Base-by-base conservation (phyloP, 2,329 filamentous ascomycete genomes). In the Apiospora koreana region DNA sequence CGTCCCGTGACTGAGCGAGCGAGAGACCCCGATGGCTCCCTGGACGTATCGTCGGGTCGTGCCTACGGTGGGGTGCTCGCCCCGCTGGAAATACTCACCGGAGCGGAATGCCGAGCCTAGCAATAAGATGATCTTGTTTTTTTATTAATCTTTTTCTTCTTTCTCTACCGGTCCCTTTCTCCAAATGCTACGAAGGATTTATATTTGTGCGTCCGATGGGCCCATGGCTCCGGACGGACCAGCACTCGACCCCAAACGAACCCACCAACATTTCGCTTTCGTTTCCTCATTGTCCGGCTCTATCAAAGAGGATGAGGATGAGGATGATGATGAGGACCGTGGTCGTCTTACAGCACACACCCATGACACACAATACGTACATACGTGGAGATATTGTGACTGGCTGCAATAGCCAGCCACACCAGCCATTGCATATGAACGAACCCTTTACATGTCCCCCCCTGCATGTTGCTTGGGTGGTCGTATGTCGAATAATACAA, bases 101-200 rank as follows among this genome's bases (percentile, higher is more conserved):
- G 66, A 68, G 66, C 66, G 66, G 66, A 68, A 48, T 68, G 66
- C 66, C 66, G 66, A 68, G 66, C 21, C 66, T 48, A 68, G 42
- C 42, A 45, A 35, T 18, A 18, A 67, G 42, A 46, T 14, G 42
- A 46, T 46, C 18, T 35, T 35, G 10, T 43, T 41, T 41, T n/a
- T n/a, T n/a, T n/a, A n/a, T n/a, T n/a, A n/a, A n/a, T n/a, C n/a
- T n/a, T n/a, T n/a, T n/a, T n/a, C n/a, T n/a, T n/a, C n/a, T n/a
- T n/a, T n/a, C n/a, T n/a, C 5, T 31, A 28, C 16, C 41, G 14
- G 4, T 35, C 9, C 31, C 35, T 65, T 43, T 31, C 45, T 67
- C 8, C 65, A 46, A 46, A 35, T n/a, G 14, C 10, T 14, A 65
- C 43, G 23, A 16, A 18, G 12, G 12, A 5, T 43, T 43, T 43